Percentiles rank a stretch among this genome's conserved stretches.
These are phyloP conservation scores for Colletotrichum horii DNA, from an alignment of 2,329 filamentous ascomycete species.

Conservation along the genomic window DNA sequence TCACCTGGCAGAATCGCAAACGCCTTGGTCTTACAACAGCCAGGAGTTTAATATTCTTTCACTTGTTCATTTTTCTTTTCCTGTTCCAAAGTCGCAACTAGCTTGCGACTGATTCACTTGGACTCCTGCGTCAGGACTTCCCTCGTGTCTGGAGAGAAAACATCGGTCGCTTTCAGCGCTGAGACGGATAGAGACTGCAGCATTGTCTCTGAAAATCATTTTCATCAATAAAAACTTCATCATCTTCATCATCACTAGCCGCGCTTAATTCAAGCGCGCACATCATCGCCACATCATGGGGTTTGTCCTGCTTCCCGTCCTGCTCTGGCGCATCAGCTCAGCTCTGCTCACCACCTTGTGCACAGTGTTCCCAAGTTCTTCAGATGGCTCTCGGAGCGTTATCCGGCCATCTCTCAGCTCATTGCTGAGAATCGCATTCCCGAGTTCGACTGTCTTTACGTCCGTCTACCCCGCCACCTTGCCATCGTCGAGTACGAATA, in stretches of 20 bases:
- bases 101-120: constrained; percentile 14
- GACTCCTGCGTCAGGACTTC: constrained; percentile 14
- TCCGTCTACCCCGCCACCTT: constrained; percentile 42
- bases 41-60: constrained; percentile 19
- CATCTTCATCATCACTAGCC: not conserved
- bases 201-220: not conserved
- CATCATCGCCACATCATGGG: constrained; percentile 31
- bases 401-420: constrained; percentile 96
- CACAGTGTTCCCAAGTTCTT: constrained; percentile 85
- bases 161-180: not conserved
- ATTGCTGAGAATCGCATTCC: constrained; percentile 99
- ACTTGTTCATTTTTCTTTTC: constrained; percentile 17
- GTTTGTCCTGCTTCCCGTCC: constrained; percentile 21
- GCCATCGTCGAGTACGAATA: constrained; percentile 36
- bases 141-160: constrained; percentile 14
- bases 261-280: constrained; percentile 11
- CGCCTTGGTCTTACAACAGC: not conserved
- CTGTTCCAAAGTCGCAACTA: constrained; percentile 10
- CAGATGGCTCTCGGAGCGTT: constrained; percentile 98
- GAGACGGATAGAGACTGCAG: not conserved
- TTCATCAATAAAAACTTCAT: not conserved
- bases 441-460: constrained; percentile 97
- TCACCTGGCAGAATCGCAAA: constrained; percentile 21
- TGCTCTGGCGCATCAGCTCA: not conserved
- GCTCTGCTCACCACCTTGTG: constrained; percentile 1